A percentile compares a stretch with the other conserved stretches of the same genome.
These are phyloP conservation scores for Cucurbitaria berberidis DNA, from an alignment of 2,329 filamentous ascomycete species.

Conservation along the genomic window DNA sequence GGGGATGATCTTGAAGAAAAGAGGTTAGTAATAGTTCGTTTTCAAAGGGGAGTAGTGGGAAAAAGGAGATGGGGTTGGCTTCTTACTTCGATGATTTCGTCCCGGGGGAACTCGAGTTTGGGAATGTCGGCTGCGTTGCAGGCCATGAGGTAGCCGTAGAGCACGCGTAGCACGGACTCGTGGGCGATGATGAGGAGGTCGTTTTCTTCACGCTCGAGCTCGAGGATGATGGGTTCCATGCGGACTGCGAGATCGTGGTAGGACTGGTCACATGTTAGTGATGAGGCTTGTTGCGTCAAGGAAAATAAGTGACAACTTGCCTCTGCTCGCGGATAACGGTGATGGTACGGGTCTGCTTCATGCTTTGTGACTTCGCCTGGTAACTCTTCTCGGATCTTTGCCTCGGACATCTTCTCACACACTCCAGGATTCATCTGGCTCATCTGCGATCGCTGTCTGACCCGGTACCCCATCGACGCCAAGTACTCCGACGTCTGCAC, in stretches of 20 bases:
- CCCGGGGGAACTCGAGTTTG: slow-evolving; percentile 87
- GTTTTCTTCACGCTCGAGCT: slow-evolving; percentile 94
- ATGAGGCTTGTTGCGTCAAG: not conserved
- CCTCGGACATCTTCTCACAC: slow-evolving; percentile 90
- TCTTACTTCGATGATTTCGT: slow-evolving; percentile 92
- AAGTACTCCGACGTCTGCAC: slow-evolving; percentile 87
- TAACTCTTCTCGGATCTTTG: slow-evolving; percentile 78
- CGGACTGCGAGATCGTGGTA: slow-evolving; percentile 99
- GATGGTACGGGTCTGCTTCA: slow-evolving; percentile 93
- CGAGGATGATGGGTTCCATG: slow-evolving; percentile 95
- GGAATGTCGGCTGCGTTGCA: slow-evolving; percentile 96
- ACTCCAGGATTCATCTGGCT: slow-evolving; percentile 96
- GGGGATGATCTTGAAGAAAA: slow-evolving; percentile 74
- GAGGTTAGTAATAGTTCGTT: slow-evolving; percentile 10
- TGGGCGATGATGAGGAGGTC: slow-evolving; percentile 98
- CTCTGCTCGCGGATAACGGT: slow-evolving; percentile 93
- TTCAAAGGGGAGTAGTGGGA: not conserved
- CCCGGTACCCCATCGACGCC: slow-evolving; percentile 79
- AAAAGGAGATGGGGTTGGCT: not conserved
- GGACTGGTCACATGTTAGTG: slow-evolving; percentile 63
- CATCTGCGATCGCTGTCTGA: slow-evolving; percentile 93
- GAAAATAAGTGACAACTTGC: slow-evolving; percentile 57
- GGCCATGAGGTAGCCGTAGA: slow-evolving; percentile 98
- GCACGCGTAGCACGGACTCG: slow-evolving; percentile 93
- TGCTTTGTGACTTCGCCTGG: slow-evolving; percentile 93